Percentiles rank a stretch among this genome's conserved stretches.
Conservation (phyloP, 495 filamentous ascomycete genomes). For the Niebla homalea region DNA sequence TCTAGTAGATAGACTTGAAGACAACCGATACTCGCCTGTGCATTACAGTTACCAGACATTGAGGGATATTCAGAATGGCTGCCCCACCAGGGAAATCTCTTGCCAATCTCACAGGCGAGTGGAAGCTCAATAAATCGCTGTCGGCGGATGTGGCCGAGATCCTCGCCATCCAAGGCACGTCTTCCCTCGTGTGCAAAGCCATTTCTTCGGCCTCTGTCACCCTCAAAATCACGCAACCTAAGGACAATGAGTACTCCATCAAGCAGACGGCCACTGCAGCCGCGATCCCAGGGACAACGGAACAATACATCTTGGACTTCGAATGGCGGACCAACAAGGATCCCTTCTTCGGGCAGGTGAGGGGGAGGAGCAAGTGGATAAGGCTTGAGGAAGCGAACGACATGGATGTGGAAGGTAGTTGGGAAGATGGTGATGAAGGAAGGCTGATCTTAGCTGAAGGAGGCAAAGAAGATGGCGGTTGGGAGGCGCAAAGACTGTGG, state of each 20-base stretch:
- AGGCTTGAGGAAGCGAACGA: constrained; percentile 5
- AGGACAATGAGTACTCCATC: constrained; percentile 41
- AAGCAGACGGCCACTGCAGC: constrained; percentile 50
- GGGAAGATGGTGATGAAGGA: constrained; percentile 6
- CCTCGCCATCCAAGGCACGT: constrained; percentile 11
- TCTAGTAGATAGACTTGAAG: too few relatives aligned
- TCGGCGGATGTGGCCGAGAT: constrained; percentile 7
- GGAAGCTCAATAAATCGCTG: constrained; percentile 12
- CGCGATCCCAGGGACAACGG: constrained; percentile 49
- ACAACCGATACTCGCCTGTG: too few relatives aligned
- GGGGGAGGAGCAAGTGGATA: constrained; percentile 10
- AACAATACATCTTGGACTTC: constrained; percentile 50
- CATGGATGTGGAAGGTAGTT: background rate
- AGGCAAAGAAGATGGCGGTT: constrained; percentile 2
- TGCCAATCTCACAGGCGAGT: constrained; percentile 2
- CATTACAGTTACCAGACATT: too few relatives aligned
- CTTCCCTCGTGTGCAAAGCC: constrained; percentile 7
- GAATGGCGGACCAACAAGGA: constrained; percentile 12
- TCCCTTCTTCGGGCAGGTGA: constrained; percentile 13
- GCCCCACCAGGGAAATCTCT: constrained; percentile 8
- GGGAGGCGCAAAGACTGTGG: constrained; percentile 24
- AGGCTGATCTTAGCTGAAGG: constrained; percentile 8
- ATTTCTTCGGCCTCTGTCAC: constrained; percentile 17
- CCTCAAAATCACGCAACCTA: constrained; percentile 8
- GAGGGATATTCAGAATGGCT: background rate